Base-by-base conservation (phyloP, 352 stramenopile genomes). In the Globisporangium cystogenes region DNA sequence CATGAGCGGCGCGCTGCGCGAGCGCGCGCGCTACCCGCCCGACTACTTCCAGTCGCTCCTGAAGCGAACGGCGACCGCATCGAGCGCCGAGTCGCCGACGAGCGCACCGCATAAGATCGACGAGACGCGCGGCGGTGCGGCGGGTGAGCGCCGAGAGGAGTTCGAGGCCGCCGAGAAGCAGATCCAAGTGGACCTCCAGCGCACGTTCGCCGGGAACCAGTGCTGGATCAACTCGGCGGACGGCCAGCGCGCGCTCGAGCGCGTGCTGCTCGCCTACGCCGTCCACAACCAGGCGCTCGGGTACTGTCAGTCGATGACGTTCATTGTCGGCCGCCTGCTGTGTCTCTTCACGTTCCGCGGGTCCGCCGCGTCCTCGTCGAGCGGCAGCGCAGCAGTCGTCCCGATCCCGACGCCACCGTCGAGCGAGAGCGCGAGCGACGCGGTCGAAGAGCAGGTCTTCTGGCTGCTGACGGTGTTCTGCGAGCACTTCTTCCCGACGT, bases 281-380 rank as follows among this genome's bases (percentile, higher is more conserved):
- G 41, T 93, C 27, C 76, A 90, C 52, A 93, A 96, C 51, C 56
- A 73, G 23, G 52, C 51, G 21, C 65, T 96, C 7, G 87, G 87
- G 15, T 96, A 96, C 59, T 96, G 87, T 46, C 87, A 96, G 62
- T 89, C 77, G 20, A 95, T 96, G 84, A 96, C 88, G 39, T 96
- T 95, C 50, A 75, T 96, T 21, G 83, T 82, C 8, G 87, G 74
- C 0, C 68, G 87, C 16, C 42, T 95, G 33, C 52, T 96, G 36
- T 90, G 78, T 51, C 50, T 90, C 6, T 84, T 72, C 45, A 64
- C 67, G 7, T 46, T 51, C 47, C 43, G 55, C 37, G 16, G 39
- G 3, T 12, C 16, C 15, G 3, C 50, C 20, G 3, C 20, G 29
- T 8, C 4, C 37, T 18, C n/a, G 46, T 3, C 15, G n/a, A 15